These are phyloP conservation scores for Populus tremula DNA, from an alignment of 345 rosid species.

Conservation along the genomic window DNA sequence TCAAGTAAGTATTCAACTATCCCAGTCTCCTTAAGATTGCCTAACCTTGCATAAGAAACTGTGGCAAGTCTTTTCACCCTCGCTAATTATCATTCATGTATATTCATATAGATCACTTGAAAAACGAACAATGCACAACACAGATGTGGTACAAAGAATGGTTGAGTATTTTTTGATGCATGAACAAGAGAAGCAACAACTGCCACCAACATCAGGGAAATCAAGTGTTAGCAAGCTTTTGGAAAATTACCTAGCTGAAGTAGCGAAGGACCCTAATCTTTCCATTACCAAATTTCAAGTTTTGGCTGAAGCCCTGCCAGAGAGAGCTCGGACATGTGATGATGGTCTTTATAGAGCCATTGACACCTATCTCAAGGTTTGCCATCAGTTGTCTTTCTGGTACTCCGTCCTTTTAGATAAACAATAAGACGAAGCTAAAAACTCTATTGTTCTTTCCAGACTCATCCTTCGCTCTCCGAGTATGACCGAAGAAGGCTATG, in stretches of 20 bases:
- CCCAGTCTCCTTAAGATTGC: slow-evolving; percentile 11
- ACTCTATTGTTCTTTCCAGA: slow-evolving; percentile 39
- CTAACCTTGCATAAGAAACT: slow-evolving; percentile 3
- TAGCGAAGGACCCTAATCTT: slow-evolving; percentile 75
- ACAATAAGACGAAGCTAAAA: neutral
- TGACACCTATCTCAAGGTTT: slow-evolving; percentile 85
- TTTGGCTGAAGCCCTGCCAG: slow-evolving; percentile 72
- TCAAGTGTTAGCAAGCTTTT: slow-evolving; percentile 63
- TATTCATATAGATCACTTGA: slow-evolving; percentile 47
- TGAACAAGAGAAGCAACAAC: slow-evolving; percentile 64
- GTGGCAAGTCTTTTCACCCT: neutral
- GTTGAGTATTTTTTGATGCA: slow-evolving; percentile 72
- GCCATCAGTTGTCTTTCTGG: slow-evolving; percentile 9
- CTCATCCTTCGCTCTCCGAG: slow-evolving; percentile 69
- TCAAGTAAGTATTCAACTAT: slow-evolving; percentile 41
- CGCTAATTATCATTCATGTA: slow-evolving; percentile 14
- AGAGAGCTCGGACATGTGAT: slow-evolving; percentile 59
- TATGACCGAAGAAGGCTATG: slow-evolving; percentile 68
- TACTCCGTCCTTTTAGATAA: neutral
- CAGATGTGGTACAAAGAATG: slow-evolving; percentile 66
- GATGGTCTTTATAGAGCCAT: slow-evolving; percentile 93
- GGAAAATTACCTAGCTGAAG: slow-evolving; percentile 71
- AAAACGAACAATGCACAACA: slow-evolving; percentile 51
- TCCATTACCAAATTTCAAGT: slow-evolving; percentile 74
- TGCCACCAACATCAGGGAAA: slow-evolving; percentile 39